Evolutionary conservation across 345 rosid species (phyloP).

Genomic region (Melaleuca quinquenervia): DNA sequence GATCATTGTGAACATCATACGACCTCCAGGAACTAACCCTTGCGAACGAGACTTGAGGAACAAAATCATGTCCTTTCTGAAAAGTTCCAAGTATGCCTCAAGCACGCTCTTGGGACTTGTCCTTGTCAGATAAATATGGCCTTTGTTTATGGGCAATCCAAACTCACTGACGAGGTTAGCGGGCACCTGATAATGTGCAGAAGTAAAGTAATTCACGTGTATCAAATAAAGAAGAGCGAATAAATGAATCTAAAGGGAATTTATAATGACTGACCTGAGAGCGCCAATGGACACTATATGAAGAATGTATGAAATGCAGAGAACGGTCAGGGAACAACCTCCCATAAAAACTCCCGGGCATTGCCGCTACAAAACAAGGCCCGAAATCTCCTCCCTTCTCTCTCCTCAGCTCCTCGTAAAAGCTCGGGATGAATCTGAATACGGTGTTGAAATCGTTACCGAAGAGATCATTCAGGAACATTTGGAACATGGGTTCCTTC

Average conservation of each 20-base stretch:
- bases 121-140: neutral
- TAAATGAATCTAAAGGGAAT: no score
- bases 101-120: neutral
- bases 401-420: neutral
- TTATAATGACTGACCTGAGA: neutral
- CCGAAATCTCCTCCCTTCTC: neutral
- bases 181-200: neutral
- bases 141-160: neutral
- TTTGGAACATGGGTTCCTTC: neutral
- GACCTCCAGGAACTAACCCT: neutral
- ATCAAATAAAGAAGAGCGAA: neutral
- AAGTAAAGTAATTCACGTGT: neutral
- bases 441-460: neutral
- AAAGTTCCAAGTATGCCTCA: constrained; percentile 1
- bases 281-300: neutral
- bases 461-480: constrained; percentile 1
- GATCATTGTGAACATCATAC: neutral
- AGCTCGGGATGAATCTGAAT: neutral
- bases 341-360: neutral
- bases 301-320: neutral
- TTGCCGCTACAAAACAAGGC: neutral
- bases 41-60: neutral
- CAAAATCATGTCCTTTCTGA: neutral
- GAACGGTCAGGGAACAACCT: neutral
- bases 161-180: neutral